Evolutionary conservation across 2,329 filamentous ascomycete genomes (phyloP).

Genomic region (Xylariaceae sp.): DNA sequence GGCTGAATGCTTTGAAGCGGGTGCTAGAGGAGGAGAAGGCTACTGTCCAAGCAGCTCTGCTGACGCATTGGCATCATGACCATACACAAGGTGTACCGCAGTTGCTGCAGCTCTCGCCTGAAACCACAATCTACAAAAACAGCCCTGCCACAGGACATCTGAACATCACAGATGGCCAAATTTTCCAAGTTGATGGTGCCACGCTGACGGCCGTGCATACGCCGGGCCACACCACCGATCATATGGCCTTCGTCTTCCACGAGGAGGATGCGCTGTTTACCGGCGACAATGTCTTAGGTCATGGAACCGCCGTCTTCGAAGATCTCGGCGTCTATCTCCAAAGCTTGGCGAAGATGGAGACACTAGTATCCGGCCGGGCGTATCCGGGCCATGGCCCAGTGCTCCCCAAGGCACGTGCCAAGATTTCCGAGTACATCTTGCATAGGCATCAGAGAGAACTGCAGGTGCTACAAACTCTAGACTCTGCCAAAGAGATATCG

Average conservation of each 20-base stretch:
- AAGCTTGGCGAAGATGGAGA: slow-evolving; percentile 72
- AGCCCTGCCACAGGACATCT: slow-evolving; percentile 57
- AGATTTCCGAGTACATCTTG: slow-evolving; percentile 80
- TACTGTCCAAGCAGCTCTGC: slow-evolving; percentile 69
- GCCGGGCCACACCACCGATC: slow-evolving; percentile 78
- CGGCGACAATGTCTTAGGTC: slow-evolving; percentile 85
- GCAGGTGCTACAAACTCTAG: slow-evolving; percentile 73
- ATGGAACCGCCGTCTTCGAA: slow-evolving; percentile 86
- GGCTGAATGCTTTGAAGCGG: slow-evolving; percentile 69
- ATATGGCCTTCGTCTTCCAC: slow-evolving; percentile 77
- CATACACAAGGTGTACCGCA: slow-evolving; percentile 79
- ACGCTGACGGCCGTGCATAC: slow-evolving; percentile 47
- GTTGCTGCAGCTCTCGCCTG: slow-evolving; percentile 67
- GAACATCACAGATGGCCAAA: slow-evolving; percentile 61
- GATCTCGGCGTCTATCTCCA: slow-evolving; percentile 71
- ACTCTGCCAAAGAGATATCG: slow-evolving; percentile 44
- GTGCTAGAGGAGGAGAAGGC: slow-evolving; percentile 72
- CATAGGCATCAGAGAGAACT: slow-evolving; percentile 82
- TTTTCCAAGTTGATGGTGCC: slow-evolving; percentile 56
- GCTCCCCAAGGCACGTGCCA: slow-evolving; percentile 72
- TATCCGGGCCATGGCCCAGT: slow-evolving; percentile 90
- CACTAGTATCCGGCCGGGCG: slow-evolving; percentile 68
- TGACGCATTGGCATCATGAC: slow-evolving; percentile 94
- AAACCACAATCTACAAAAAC: slow-evolving; percentile 70
- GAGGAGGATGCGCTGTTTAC: slow-evolving; percentile 88